Evolutionary conservation across 306 rosid genomes (phyloP).

Genomic region (Mucuna pruriens): DNA sequence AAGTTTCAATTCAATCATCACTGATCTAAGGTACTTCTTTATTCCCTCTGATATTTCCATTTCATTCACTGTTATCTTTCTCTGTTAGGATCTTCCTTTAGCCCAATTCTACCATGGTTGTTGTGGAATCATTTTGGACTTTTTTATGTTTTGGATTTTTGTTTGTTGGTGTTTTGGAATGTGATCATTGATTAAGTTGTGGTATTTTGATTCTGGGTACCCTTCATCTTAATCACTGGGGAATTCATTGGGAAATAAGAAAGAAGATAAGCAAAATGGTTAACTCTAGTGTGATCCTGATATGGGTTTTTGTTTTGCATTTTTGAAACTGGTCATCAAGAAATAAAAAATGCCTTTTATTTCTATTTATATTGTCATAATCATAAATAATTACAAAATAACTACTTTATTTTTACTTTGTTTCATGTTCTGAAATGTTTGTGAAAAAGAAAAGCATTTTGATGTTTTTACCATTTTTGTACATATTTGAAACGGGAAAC

Average conservation of each 20-base stretch:
- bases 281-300: background rate
- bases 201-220: constrained; percentile 2
- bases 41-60: background rate
- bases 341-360: background rate
- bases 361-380: background rate
- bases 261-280: background rate
- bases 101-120: background rate
- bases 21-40: constrained; percentile 31
- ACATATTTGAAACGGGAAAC: background rate
- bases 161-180: background rate
- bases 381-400: background rate
- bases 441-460: background rate
- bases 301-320: background rate
- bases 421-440: background rate
- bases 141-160: constrained; percentile 10
- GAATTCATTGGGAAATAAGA: background rate
- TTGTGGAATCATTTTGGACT: background rate
- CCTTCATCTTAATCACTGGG: background rate
- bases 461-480: background rate
- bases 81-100: background rate
- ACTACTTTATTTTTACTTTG: background rate
- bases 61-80: background rate
- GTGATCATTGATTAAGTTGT: background rate
- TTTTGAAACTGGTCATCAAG: background rate
- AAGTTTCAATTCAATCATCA: background rate